Base-by-base conservation (phyloP, 2,329 filamentous ascomycete species). In the Ophiocordyceps robertsii region DNA sequence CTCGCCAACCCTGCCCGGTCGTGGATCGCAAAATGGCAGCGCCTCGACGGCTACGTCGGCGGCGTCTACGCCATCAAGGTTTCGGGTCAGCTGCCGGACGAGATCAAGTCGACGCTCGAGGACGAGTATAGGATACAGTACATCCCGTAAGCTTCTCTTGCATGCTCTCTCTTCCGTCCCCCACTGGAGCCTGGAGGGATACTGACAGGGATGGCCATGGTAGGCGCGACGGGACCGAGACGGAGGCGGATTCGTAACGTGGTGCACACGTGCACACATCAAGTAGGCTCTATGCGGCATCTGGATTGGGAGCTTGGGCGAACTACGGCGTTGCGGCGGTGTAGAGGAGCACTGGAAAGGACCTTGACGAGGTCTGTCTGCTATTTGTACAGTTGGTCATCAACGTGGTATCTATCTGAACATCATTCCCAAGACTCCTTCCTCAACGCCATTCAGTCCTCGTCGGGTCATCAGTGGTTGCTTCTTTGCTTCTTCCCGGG, bases 21-120 rank as follows among this genome's bases (percentile, higher is more conserved):
- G 56, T 98, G 92, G 92, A 86, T 96, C 39, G 89, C 90, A n/a
- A 85, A 86, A 59, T 96, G 89, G 83, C 88, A 96, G 70, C 77
- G 92, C 9, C 67, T 98, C 46, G 86, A 95, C 59, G 78, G 77
- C 43, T 96, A 94, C 61, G 82, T 92, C 41, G 76, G 79, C 14
- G 92, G 92, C 42, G 80, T 93, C 44, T 98, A 98, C 66, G 92
- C 92, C 16, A 84, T 88, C 43, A 95, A 96, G 67, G 92, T 98
- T 21, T 87, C 84, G 29, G 92, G 92, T 16, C 78, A 85, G 57
- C 63, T 83, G 45, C 78, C 80, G 6, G 78, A 82, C 49, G 80
- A 84, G 47, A 69, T 83, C 36, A 65, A 75, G 38, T 66, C 69
- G 19, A 66, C 69, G 37, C 64, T 83, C 44, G 74, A 80, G 56